These are phyloP conservation scores for Ichthyophthirius multifiliis DNA, from an alignment of 169 alveolate species.

Conservation along the genomic window DNA sequence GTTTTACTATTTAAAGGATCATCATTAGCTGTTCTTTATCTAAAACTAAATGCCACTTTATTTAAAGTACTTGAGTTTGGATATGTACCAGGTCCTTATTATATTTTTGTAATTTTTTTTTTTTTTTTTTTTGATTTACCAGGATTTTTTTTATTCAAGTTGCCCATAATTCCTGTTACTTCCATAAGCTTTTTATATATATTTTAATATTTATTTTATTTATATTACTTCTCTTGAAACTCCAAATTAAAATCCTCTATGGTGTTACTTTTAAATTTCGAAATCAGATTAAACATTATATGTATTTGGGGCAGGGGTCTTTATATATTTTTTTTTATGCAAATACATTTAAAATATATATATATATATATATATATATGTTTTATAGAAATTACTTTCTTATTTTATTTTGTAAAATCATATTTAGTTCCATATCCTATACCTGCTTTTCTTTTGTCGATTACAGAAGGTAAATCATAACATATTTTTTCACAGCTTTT, in stretches of 20 bases:
- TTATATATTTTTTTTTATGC: no score
- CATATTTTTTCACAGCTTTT: conserved; percentile 27
- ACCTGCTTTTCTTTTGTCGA: conserved; percentile 51
- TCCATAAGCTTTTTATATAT: conserved; percentile 4
- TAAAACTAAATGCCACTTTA: conserved; percentile 20
- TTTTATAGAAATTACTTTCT: conserved; percentile 6
- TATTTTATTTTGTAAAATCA: conserved; percentile 33
- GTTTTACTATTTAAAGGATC: conserved; percentile 9
- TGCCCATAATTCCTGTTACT: conserved; percentile 31
- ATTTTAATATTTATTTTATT: background rate
- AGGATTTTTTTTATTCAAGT: conserved; percentile 25
- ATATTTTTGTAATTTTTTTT: background rate
- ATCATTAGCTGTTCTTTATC: conserved; percentile 20
- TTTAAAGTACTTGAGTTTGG: conserved; percentile 21
- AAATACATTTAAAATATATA: no score
- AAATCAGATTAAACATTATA: conserved; percentile 24
- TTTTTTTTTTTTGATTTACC: background rate
- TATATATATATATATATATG: no score
- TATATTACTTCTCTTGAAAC: conserved; percentile 37
- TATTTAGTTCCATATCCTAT: conserved; percentile 62
- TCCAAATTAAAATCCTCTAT: conserved; percentile 41
- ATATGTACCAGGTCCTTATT: conserved; percentile 31
- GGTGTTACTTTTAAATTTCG: conserved; percentile 1
- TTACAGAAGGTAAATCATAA: conserved; percentile 47
- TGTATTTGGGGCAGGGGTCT: conserved; percentile 43